These are phyloP conservation scores for Bipolaris sorokiniana DNA, from an alignment of 2,329 filamentous ascomycete species.

Conservation along the genomic window DNA sequence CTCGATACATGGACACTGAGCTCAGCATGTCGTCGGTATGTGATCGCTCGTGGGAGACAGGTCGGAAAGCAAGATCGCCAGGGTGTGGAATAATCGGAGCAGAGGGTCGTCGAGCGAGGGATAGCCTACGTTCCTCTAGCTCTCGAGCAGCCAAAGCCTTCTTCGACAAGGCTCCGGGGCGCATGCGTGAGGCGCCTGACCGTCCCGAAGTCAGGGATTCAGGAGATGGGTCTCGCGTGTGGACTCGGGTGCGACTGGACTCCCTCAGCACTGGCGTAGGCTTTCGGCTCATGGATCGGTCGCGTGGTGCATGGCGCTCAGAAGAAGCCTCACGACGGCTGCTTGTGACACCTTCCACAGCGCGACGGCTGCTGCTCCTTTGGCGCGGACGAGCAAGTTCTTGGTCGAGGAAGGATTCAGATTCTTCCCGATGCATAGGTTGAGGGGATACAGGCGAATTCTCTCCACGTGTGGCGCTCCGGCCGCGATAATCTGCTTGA, in stretches of 20 bases:
- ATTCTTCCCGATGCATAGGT: constrained; percentile 69
- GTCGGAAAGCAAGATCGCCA: constrained; percentile 54
- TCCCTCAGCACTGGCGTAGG: constrained; percentile 38
- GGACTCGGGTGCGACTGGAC: constrained; percentile 42
- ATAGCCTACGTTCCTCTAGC: constrained; percentile 85
- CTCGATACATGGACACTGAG: constrained; percentile 43
- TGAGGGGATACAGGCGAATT: constrained; percentile 82
- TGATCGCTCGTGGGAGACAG: constrained; percentile 42
- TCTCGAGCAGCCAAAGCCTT: constrained; percentile 70
- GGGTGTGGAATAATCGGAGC: constrained; percentile 83
- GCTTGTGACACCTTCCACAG: constrained; percentile 53
- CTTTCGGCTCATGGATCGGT: constrained; percentile 47
- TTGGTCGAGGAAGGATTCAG: constrained; percentile 66
- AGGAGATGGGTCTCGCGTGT: constrained; percentile 44
- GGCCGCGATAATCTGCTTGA: constrained; percentile 41
- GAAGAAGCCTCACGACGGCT: constrained; percentile 54
- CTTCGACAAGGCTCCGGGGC: constrained; percentile 45
- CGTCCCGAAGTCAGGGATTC: constrained; percentile 45
- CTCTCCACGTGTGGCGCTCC: constrained; percentile 48
- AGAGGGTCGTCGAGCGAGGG: constrained; percentile 74
- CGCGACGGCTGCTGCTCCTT: constrained; percentile 59
- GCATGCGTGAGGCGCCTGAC: constrained; percentile 33
- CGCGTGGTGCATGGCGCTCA: constrained; percentile 48
- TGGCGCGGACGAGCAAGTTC: constrained; percentile 60
- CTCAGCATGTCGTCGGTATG: constrained; percentile 52